phyloP scores from a whole-genome alignment of 2,329 filamentous ascomycete species.

The Fusarium pseudograminearum region DNA sequence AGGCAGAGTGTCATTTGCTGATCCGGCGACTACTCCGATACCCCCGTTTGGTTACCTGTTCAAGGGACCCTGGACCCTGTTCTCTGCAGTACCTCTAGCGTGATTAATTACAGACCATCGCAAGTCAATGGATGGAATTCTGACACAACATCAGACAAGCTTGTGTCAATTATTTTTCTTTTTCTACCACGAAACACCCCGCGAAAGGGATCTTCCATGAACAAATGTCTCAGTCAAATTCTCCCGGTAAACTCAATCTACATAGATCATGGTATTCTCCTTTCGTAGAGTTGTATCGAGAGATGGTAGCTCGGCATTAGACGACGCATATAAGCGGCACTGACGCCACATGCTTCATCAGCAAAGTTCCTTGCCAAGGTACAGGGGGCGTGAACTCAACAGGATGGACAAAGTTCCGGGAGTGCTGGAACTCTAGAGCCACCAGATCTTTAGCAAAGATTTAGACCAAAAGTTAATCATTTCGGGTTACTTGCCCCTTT shows the following conservation, averaged over 20 bases:
- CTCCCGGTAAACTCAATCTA: not conserved
- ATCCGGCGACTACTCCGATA: slow-evolving; percentile 25
- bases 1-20: slow-evolving; percentile 9
- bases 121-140: too few species aligned
- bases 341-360: not conserved
- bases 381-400: not conserved
- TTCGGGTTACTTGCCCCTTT: not conserved
- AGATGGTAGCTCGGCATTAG: not conserved
- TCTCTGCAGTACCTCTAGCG: not conserved
- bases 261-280: not conserved
- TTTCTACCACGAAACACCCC: not conserved
- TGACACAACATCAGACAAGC: not conserved
- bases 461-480: not conserved
- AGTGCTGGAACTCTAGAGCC: slow-evolving; percentile 2
- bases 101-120: not conserved
- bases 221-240: fast-evolving
- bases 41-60: not conserved
- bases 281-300: not conserved
- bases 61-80: not conserved
- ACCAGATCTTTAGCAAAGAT: slow-evolving; percentile 13
- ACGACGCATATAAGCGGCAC: slow-evolving; percentile 1
- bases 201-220: not conserved
- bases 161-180: not conserved
- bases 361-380: not conserved
- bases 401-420: not conserved